These are phyloP conservation scores for Trichophyton simii DNA, from an alignment of 2,329 filamentous ascomycete species.

Conservation along the genomic window DNA sequence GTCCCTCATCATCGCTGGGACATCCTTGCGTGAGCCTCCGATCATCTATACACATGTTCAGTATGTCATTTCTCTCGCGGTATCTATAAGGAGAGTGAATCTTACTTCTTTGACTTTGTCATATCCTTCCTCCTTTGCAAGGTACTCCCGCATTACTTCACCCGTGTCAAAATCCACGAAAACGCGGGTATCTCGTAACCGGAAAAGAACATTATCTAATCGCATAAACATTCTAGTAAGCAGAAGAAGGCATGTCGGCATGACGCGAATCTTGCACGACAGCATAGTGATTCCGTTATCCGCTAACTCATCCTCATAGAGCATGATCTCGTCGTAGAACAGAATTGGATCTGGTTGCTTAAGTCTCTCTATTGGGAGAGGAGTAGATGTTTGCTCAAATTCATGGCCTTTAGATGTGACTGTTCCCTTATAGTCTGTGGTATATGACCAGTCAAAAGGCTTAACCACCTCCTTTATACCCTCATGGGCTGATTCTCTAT, in stretches of 20 bases:
- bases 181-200: constrained; percentile 78
- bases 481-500: constrained; percentile 63
- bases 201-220: constrained; percentile 75
- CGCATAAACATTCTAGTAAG: constrained; percentile 83
- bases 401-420: constrained; percentile 20
- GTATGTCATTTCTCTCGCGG: background rate
- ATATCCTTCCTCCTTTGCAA: constrained; percentile 72
- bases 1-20: constrained; percentile 65
- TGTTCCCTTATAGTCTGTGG: constrained; percentile 71
- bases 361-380: constrained; percentile 75
- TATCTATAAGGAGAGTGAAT: constrained; percentile 7
- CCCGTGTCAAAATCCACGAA: constrained; percentile 78
- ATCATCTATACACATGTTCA: constrained; percentile 32
- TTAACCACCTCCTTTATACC: constrained; percentile 89
- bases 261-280: constrained; percentile 83
- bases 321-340: constrained; percentile 90
- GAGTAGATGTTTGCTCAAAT: constrained; percentile 36
- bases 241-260: constrained; percentile 76
- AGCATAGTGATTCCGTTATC: constrained; percentile 91
- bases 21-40: constrained; percentile 52
- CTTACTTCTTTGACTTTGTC: constrained; percentile 59
- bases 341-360: constrained; percentile 84
- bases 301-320: constrained; percentile 95
- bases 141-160: constrained; percentile 78
- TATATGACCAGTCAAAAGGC: constrained; percentile 98